Conservation (phyloP, 495 filamentous ascomycete species). For the Cudoniella acicularis region DNA sequence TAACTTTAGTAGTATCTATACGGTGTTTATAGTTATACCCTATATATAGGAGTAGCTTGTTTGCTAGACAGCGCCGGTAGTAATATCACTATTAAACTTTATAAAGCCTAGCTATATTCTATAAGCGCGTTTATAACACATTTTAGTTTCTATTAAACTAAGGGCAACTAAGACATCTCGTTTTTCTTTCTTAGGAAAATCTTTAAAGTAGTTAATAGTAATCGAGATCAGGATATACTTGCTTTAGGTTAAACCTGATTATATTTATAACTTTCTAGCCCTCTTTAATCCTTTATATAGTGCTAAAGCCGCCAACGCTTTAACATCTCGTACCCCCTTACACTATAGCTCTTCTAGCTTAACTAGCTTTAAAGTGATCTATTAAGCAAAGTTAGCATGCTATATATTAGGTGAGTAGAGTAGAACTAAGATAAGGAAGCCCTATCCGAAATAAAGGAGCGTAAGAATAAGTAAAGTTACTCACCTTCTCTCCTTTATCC, state of each 20-base stretch:
- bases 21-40: conserved; percentile 2
- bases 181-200: conserved; percentile 4
- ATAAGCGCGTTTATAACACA: neutral
- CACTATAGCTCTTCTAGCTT: conserved; percentile 70
- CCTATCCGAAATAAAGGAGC: neutral
- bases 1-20: conserved; percentile 1
- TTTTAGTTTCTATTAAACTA: conserved; percentile 7
- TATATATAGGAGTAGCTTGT: neutral
- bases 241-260: conserved; percentile 2
- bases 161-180: neutral
- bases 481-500: conserved; percentile 62
- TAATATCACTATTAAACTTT: conserved; percentile 5
- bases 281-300: conserved; percentile 67
- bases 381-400: conserved; percentile 1
- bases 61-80: neutral
- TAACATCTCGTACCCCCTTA: conserved; percentile 69
- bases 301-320: conserved; percentile 71
- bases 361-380: conserved; percentile 73
- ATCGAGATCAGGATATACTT: conserved; percentile 2
- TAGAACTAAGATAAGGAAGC: neutral
- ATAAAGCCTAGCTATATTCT: conserved; percentile 1
- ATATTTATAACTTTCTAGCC: conserved; percentile 57
- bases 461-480: neutral
- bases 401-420: conserved; percentile 5
- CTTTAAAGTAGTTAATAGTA: conserved; percentile 5